Percentiles rank a stretch among this genome's conserved stretches.
Conservation (phyloP, 306 rosid species). For the Cotoneaster glaucophyllus region DNA sequence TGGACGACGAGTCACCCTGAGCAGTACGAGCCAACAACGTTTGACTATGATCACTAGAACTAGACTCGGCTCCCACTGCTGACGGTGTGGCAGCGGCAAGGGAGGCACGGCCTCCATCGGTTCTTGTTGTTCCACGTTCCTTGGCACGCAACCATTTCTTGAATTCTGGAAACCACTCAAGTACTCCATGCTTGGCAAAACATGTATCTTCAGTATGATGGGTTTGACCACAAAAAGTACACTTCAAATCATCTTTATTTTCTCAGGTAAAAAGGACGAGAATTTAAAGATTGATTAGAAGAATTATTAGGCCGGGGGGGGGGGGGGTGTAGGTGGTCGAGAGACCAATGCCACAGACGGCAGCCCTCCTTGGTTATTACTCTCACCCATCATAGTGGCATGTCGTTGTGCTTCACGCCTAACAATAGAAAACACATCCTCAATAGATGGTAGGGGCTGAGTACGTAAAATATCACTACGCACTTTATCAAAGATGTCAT, state of each 20-base stretch:
- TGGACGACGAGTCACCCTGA: neutral
- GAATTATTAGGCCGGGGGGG: no score
- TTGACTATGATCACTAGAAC: neutral
- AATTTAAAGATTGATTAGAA: no score
- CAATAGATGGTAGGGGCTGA: neutral
- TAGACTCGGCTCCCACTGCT: no score
- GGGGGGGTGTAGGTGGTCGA: no score
- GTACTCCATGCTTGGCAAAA: neutral
- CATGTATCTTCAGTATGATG: no score
- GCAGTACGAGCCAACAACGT: neutral
- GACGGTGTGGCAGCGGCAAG: neutral
- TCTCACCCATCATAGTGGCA: no score
- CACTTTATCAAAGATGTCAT: neutral
- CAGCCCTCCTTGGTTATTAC: no score
- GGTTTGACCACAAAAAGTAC: no score
- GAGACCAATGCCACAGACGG: no score
- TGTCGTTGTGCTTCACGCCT: no score
- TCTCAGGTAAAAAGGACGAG: rapidly evolving
- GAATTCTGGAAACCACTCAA: neutral
- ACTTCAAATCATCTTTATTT: no score
- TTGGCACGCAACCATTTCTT: neutral
- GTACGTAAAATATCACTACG: neutral
- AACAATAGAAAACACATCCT: no score
- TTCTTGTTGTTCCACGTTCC: neutral
- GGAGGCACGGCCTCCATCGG: neutral